Percentiles rank a stretch among this genome's conserved stretches.
phyloP scores from a whole-genome alignment of 2,329 filamentous ascomycete genomes.

The Paecilomyces sp. region DNA sequence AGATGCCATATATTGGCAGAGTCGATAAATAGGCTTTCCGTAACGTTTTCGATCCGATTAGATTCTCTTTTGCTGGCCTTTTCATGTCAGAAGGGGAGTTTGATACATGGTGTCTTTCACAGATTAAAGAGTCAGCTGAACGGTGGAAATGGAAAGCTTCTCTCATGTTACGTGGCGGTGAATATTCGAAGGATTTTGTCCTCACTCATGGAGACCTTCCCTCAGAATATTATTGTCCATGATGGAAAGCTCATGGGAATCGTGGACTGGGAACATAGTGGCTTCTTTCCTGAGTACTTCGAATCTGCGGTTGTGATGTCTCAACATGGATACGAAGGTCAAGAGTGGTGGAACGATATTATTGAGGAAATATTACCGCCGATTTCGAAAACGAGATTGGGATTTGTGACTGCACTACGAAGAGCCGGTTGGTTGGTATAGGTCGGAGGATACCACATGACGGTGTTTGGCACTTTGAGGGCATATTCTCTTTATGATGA shows the following conservation, averaged over 20 bases:
- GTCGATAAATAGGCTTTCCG: slow-evolving; percentile 4
- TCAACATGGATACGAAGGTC: too few species aligned
- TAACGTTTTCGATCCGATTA: slow-evolving; percentile 7
- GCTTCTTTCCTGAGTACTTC: neutral
- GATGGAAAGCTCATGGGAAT: slow-evolving; percentile 5
- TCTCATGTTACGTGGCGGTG: slow-evolving; percentile 1
- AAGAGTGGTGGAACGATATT: too few species aligned
- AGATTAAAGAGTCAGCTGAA: neutral
- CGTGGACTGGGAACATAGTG: neutral
- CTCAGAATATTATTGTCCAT: slow-evolving; percentile 9
- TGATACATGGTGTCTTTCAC: slow-evolving; percentile 8
- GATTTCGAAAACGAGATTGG: too few species aligned
- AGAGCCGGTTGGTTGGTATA: too few species aligned
- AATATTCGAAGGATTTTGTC: slow-evolving; percentile 6
- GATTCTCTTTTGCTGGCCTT: slow-evolving; percentile 7
- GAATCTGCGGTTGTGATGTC: neutral
- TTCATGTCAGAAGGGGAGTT: slow-evolving; percentile 10
- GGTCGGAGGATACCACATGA: too few species aligned
- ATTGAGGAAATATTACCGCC: too few species aligned
- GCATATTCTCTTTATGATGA: too few species aligned
- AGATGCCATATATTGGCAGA: slow-evolving; percentile 11
- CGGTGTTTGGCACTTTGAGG: too few species aligned
- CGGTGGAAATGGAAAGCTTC: neutral
- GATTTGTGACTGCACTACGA: too few species aligned
- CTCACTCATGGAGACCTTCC: slow-evolving; percentile 7